Evolutionary conservation across 306 rosid genomes (phyloP), one percentile per base, ranked within the genome.

Genomic region (Acacia acuminata): DNA sequence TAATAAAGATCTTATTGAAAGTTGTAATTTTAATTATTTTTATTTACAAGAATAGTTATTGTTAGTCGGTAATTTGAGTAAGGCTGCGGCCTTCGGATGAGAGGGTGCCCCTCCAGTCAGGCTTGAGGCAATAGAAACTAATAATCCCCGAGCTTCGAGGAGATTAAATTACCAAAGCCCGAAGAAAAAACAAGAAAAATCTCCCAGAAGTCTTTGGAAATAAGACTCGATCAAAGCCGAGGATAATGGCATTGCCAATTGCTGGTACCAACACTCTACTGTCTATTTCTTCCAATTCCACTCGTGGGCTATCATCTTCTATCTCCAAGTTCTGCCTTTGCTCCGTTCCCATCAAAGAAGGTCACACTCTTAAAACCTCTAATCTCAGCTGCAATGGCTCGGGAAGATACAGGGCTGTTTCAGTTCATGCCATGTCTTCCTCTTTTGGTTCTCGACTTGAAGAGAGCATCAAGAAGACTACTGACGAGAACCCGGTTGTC

Each of bases 391-490:
- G 43, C 90, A 81, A 76, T 72, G 86, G 79, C 65, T 85, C 86
- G 0, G 71, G 77, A 24, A 80, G 76, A 75, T 55, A 72, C 82
- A 82, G 85, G 73, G 53, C 74, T 79, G 4, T 86, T 24, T 81
- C 80, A 11, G 86, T 91, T 53, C 89, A 90, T 47, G 92, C 96
- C 84, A 85, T 84, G 89, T 78, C 93, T 73, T 77, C 98, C 15
- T 93, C 99, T 0, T 94, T 94, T 53, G 99, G 99, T 30, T 96
- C 97, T 88, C 93, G 97, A 34, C 99, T 96, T 72, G 98, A 96
- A 82, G 98, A 96, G 70, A 88, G 77, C 82, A 88, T 96, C 32
- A 94, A 92, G 89, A 92, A 88, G 75, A 94, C 97, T 1, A 81
- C 94, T n/a, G 38, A 88, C 0, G 88, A 85, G 2, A 94, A 94